Evolutionary conservation across 495 filamentous ascomycete species (phyloP), one percentile per base, ranked within the genome.

Genomic region (Neurospora sp.): DNA sequence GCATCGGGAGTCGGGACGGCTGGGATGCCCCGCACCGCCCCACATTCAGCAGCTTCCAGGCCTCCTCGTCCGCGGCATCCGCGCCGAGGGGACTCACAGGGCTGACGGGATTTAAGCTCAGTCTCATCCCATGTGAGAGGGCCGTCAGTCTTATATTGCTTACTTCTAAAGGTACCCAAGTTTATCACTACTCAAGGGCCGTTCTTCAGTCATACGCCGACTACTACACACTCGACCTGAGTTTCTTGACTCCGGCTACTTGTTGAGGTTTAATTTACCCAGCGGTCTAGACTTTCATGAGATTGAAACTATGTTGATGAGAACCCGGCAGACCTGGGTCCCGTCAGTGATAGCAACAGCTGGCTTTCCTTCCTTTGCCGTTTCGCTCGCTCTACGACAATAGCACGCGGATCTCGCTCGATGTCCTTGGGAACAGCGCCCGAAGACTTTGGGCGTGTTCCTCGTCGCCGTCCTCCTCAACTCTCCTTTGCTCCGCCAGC

Each of bases 401-500:
- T 76, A 97, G 80, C 6, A 97, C 93, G 71, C 92, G 86, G 59
- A 96, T 94, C 82, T 97, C 94, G 9, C 89, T 93, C 46, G 90
- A 91, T 3, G 94, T 97, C 75, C 94, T 87, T 0, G 93, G 93
- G 83, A 96, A 96, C 44, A 94, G 72, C 23, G 87, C 86, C 70
- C 91, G 86, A 70, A 95, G 81, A 72, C 86, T 87, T 78, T 83
- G 83, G 38, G 78, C 66, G 38, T 81, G 81, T 38, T 80, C 79
- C 23, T 80, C 81, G 39, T 81, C 82, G 18, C 71, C 79, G 35
- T 79, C 72, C n/a, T 81, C 79, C 8, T 80, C 79, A 5, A 73
- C 76, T 35, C 54, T 66, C 35, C 82, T 78, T 48, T 84, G 77
- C 27, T 84, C 84, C 35, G 80, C 80, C 70, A 82, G 10, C 76